Evolutionary conservation across 768 basidiomycete species (phyloP).

Genomic region (Dictyophora rubrovolvata): DNA sequence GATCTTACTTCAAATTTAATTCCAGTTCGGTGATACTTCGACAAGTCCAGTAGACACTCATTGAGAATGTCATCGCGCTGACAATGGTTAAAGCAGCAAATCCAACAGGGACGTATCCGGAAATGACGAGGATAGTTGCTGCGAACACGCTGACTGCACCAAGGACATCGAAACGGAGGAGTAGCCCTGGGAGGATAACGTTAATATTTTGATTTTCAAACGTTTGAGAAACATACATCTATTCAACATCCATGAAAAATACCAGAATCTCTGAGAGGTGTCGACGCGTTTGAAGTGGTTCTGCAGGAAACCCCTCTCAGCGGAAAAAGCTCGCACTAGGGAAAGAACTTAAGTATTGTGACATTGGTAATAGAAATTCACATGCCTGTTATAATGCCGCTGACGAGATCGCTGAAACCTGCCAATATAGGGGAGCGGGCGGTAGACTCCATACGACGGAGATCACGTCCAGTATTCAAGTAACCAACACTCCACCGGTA

Average conservation of each 20-base stretch:
- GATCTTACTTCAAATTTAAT: conserved; percentile 14
- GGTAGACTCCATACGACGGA: conserved; percentile 28
- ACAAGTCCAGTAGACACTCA: conserved; percentile 13
- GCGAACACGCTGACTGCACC: conserved; percentile 25
- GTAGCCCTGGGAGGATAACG: conserved; percentile 1
- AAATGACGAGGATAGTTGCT: conserved; percentile 26
- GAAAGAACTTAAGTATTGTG: conserved; percentile 11
- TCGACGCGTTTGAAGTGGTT: conserved; percentile 9
- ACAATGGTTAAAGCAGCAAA: conserved; percentile 13
- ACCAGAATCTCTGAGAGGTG: conserved; percentile 11
- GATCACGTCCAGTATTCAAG: conserved; percentile 21
- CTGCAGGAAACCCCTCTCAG: conserved; percentile 12
- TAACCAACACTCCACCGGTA: conserved; percentile 12
- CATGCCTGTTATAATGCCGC: conserved; percentile 10
- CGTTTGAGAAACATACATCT: conserved; percentile 4
- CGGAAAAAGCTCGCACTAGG: conserved; percentile 16
- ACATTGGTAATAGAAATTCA: neutral
- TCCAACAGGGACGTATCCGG: conserved; percentile 18
- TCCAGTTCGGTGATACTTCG: conserved; percentile 15
- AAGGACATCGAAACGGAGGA: conserved; percentile 25
- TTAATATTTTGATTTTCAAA: neutral
- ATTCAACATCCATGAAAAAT: conserved; percentile 14
- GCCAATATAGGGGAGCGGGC: conserved; percentile 20
- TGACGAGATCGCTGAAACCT: conserved; percentile 18
- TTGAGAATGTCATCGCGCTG: conserved; percentile 13